A percentile compares a stretch with the other conserved stretches of the same genome.
These are phyloP conservation scores for Parascedosporium putredinis DNA, from an alignment of 2,329 filamentous ascomycete genomes.

Conservation along the genomic window DNA sequence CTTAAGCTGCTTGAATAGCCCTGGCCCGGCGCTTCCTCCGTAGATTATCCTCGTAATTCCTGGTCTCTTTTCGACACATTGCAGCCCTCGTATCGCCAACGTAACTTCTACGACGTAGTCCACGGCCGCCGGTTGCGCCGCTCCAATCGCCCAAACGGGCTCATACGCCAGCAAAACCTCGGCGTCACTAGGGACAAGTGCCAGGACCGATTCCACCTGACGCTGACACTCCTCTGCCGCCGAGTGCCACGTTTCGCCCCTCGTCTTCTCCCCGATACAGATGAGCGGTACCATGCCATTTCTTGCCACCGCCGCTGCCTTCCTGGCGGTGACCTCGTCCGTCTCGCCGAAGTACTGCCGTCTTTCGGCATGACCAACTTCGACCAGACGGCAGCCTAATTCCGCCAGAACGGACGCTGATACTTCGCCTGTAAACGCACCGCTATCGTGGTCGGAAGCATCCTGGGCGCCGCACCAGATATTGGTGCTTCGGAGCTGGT, in stretches of 20 bases:
- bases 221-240: conserved; percentile 56
- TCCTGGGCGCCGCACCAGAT: conserved; percentile 65
- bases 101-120: conserved; percentile 66
- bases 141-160: conserved; percentile 82
- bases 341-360: conserved; percentile 63
- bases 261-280: conserved; percentile 64
- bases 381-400: conserved; percentile 61
- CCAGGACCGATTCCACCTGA: conserved; percentile 56
- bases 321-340: conserved; percentile 55
- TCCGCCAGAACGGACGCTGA: conserved; percentile 57
- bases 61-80: conserved; percentile 37
- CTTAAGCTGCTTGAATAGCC: conserved; percentile 58
- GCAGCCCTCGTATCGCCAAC: conserved; percentile 45
- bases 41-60: conserved; percentile 64
- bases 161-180: conserved; percentile 76
- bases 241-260: conserved; percentile 32
- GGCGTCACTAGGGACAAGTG: conserved; percentile 46
- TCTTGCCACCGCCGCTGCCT: conserved; percentile 56
- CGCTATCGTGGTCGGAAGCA: conserved; percentile 56
- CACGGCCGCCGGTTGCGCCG: conserved; percentile 57
- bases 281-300: conserved; percentile 68
- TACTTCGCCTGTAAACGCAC: conserved; percentile 70
- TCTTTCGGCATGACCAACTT: conserved; percentile 74
- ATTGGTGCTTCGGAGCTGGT: conserved; percentile 34
- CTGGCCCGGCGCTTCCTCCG: conserved; percentile 73